phyloP scores from a whole-genome alignment of 1,284 basidiomycete species.

The Rhodotorula sp. region DNA sequence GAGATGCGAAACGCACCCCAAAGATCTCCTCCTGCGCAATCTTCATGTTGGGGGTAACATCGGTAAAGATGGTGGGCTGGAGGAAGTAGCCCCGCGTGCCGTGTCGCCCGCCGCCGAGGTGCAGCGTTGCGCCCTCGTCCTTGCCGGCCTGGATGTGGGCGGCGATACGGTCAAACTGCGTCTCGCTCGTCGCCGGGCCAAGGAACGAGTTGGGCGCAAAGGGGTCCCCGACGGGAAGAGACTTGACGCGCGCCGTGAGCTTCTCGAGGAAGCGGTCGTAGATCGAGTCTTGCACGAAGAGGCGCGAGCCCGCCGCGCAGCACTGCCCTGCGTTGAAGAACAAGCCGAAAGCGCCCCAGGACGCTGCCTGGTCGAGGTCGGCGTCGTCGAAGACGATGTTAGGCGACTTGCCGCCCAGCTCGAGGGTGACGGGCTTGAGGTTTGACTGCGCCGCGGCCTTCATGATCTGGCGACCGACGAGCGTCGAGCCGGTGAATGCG shows the following conservation, averaged over 20 bases:
- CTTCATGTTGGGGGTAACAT: conserved; percentile 72
- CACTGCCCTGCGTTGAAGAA: conserved; percentile 56
- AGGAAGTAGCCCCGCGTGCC: conserved; percentile 65
- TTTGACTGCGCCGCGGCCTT: conserved; percentile 78
- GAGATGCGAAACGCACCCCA: conserved; percentile 52
- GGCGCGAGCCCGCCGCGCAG: conserved; percentile 82
- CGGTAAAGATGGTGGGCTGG: conserved; percentile 78
- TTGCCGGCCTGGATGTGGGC: conserved; percentile 83
- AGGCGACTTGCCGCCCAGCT: conserved; percentile 83
- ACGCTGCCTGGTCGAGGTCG: conserved; percentile 70
- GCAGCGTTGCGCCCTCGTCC: conserved; percentile 74
- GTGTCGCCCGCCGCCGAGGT: conserved; percentile 71
- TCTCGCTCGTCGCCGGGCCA: conserved; percentile 80
- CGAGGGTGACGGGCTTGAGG: conserved; percentile 88
- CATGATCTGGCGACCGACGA: conserved; percentile 82
- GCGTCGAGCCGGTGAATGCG: conserved; percentile 65
- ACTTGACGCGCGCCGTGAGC: conserved; percentile 63
- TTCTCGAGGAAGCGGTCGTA: conserved; percentile 69
- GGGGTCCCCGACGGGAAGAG: conserved; percentile 71
- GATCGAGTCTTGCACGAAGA: conserved; percentile 72
- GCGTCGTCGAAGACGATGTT: conserved; percentile 48
- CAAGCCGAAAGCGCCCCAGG: conserved; percentile 63
- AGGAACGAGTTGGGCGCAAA: conserved; percentile 71
- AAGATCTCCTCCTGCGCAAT: conserved; percentile 78
- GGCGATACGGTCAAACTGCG: conserved; percentile 69